A percentile compares a stretch with the other conserved stretches of the same genome.
These are phyloP conservation scores for Crucihimalaya himalaica DNA, from an alignment of 345 rosid species.

Conservation along the genomic window DNA sequence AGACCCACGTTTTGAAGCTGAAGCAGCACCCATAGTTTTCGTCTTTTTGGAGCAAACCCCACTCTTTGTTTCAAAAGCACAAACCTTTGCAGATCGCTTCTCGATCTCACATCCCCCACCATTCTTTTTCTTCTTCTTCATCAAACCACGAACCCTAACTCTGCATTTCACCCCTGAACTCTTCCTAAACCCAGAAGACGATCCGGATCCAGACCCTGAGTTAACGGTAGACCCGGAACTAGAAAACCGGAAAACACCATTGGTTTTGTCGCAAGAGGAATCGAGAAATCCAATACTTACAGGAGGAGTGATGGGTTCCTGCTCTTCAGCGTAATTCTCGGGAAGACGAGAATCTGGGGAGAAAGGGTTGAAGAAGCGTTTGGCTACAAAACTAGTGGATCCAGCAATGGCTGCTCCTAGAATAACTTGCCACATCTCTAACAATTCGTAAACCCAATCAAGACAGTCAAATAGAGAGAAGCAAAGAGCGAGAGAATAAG, in stretches of 20 bases:
- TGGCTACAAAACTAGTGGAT: constrained; percentile 65
- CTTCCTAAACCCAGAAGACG: constrained; percentile 31
- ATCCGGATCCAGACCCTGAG: constrained; percentile 30
- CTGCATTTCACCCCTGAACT: constrained; percentile 36
- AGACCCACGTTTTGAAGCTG: constrained; percentile 44
- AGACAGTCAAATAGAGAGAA: constrained; percentile 11
- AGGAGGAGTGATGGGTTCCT: constrained; percentile 23
- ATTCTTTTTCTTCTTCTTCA: constrained; percentile 21
- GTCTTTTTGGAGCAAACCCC: constrained; percentile 60
- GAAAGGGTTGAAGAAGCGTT: constrained; percentile 47
- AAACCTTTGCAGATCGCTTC: constrained; percentile 44
- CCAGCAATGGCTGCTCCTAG: constrained; percentile 79
- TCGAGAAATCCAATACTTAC: constrained; percentile 25
- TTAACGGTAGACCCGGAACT: constrained; percentile 51
- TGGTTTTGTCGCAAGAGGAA: constrained; percentile 42
- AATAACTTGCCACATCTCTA: constrained; percentile 74
- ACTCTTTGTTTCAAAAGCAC: constrained; percentile 40
- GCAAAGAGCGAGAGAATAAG: constrained; percentile 9
- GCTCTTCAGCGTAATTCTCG: neutral
- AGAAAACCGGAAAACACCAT: constrained; percentile 71
- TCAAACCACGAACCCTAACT: constrained; percentile 32
- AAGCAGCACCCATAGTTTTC: constrained; percentile 45
- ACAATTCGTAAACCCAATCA: neutral
- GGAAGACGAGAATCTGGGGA: constrained; percentile 18
- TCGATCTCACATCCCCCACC: constrained; percentile 21